These are phyloP conservation scores for Nemania abortiva DNA, from an alignment of 2,329 filamentous ascomycete genomes.

Conservation along the genomic window DNA sequence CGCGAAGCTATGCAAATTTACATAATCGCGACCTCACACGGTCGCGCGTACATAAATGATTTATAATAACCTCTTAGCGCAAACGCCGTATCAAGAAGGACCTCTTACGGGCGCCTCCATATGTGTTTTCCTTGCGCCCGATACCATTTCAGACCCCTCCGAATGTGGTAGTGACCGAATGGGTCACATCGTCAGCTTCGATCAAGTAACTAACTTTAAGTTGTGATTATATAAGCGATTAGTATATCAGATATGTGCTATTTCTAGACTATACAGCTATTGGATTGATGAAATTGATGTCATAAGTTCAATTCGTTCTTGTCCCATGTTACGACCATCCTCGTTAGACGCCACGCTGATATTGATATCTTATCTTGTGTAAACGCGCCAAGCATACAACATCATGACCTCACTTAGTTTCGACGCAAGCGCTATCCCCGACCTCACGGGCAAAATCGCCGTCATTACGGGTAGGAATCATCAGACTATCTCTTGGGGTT, in stretches of 20 bases:
- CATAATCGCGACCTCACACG: too few relatives aligned
- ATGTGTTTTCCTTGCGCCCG: background rate
- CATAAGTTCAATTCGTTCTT: background rate
- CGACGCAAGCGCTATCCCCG: conserved; percentile 42
- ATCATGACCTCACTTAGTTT: conserved; percentile 41
- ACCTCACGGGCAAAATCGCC: conserved; percentile 30
- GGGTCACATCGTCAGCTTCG: too few relatives aligned
- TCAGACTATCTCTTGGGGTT: background rate
- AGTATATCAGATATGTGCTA: background rate
- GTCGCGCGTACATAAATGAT: too few relatives aligned
- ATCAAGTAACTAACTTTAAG: too few relatives aligned
- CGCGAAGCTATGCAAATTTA: too few relatives aligned
- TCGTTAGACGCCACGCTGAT: too few relatives aligned
- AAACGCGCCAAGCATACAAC: background rate
- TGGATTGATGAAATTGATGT: background rate
- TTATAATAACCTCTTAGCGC: too few relatives aligned
- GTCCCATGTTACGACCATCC: background rate
- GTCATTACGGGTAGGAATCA: conserved; percentile 33
- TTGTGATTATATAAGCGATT: background rate
- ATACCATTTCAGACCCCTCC: too few relatives aligned
- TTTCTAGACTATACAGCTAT: background rate
- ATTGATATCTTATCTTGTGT: background rate
- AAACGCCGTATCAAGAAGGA: too few relatives aligned
- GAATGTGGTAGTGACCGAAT: background rate
- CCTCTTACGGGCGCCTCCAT: too few relatives aligned